These are phyloP conservation scores for Boletus reticulatus DNA, from an alignment of 768 basidiomycete genomes.

Conservation along the genomic window DNA sequence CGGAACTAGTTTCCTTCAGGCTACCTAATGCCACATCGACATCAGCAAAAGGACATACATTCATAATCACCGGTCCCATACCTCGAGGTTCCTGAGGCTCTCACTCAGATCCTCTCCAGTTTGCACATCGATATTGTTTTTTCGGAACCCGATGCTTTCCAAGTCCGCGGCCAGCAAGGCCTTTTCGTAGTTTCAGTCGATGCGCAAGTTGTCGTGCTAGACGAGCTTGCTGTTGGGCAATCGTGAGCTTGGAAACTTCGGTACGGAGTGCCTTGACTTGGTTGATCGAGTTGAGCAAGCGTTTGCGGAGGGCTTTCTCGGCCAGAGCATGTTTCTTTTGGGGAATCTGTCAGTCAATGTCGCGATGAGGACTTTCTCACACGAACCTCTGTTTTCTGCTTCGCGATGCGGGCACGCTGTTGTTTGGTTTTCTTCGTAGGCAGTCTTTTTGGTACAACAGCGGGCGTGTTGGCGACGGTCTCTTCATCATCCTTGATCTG, in stretches of 20 bases:
- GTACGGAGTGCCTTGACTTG: conserved; percentile 53
- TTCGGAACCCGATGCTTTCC: conserved; percentile 79
- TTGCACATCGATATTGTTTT: conserved; percentile 75
- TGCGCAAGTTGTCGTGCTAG: conserved; percentile 40
- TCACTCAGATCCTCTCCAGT: conserved; percentile 89
- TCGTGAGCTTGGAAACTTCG: conserved; percentile 33
- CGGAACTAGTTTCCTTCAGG: conserved; percentile 93
- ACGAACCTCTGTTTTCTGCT: conserved; percentile 61
- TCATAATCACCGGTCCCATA: conserved; percentile 30
- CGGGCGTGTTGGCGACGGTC: conserved; percentile 31
- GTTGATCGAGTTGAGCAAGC: conserved; percentile 56
- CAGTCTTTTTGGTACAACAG: conserved; percentile 37
- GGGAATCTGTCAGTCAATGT: neutral
- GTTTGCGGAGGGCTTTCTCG: conserved; percentile 58
- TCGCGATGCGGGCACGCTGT: conserved; percentile 68
- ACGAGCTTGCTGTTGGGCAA: conserved; percentile 37
- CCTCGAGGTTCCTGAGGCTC: conserved; percentile 80
- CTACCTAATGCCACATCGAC: conserved; percentile 43
- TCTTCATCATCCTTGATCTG: conserved; percentile 41
- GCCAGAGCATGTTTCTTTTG: conserved; percentile 64
- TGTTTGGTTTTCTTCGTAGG: conserved; percentile 55
- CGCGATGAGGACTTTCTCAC: neutral
- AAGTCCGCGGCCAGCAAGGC: conserved; percentile 69
- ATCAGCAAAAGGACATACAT: neutral
- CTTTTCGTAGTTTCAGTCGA: conserved; percentile 53